Evolutionary conservation across 441 rosid genomes (phyloP), one percentile per base, ranked within the genome.

Genomic region (Kokia cookei): DNA sequence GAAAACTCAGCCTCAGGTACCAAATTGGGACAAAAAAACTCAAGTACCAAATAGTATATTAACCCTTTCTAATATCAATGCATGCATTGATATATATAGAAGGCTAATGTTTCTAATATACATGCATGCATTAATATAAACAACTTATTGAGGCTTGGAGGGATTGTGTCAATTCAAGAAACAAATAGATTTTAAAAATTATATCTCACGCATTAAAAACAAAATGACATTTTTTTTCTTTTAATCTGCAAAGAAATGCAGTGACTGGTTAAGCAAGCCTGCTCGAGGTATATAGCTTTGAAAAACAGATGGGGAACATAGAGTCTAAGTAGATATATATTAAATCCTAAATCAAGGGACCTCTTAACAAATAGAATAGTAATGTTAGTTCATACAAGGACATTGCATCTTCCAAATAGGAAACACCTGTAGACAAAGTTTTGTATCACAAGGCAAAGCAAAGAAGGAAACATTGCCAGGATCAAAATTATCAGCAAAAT

Each of bases 401-500:
- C 48, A 35, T 53, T 54, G 61, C 48, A 53, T 8, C 7, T 7
- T 69, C 32, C 32, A 54, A 69, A 27, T 5, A 53, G 48, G 29
- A 53, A 69, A 53, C 13, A 19, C 45, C 48, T 53, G 48, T 61
- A 19, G n/a, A 11, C 61, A 69, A 69, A 11, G 68, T 19, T 79
- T 58, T 48, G 40, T n/a, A 42, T 71, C 14, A 55, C 57, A 69
- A 69, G n/a, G 48, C 6, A 50, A 42, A 63, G 54, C 54, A 76
- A 47, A 76, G 51, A 26, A 15, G 61, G 37, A 40, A 37, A 59
- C 12, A 4, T 60, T 59, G 58, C 57, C 24, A 66, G 66, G 62
- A 66, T 62, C 70, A 19, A 47, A 55, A 22, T 13, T 32, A 69
- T 53, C 29, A 32, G 72, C 48, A 51, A 76, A 60, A 59, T 71